These are phyloP conservation scores for Porogramme epimiltina DNA, from an alignment of 1,284 basidiomycete genomes.

Conservation along the genomic window DNA sequence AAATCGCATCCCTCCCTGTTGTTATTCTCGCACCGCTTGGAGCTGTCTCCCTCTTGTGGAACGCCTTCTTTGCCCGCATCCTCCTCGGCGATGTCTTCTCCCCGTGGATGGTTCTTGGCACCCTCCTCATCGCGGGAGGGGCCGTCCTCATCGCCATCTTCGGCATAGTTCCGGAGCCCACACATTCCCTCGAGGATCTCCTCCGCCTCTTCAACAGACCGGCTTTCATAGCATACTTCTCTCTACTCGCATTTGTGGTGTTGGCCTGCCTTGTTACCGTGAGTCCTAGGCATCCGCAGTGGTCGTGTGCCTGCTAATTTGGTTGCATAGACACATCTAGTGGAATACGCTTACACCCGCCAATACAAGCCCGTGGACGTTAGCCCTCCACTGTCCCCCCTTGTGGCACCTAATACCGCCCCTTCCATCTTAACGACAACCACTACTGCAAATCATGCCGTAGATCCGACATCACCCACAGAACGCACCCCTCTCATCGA, in stretches of 20 bases:
- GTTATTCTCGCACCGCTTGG: conserved; percentile 93
- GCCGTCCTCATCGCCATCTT: conserved; percentile 91
- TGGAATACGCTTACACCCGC: conserved; percentile 49
- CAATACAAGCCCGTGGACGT: conserved; percentile 33
- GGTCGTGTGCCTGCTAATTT: conserved; percentile 8
- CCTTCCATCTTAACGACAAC: conserved; percentile 32
- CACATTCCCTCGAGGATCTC: conserved; percentile 88
- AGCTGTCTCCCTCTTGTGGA: conserved; percentile 92
- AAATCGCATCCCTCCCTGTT: conserved; percentile 92
- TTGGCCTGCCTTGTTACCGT: conserved; percentile 66
- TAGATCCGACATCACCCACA: conserved; percentile 38
- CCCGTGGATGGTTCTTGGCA: conserved; percentile 83
- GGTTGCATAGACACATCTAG: conserved; percentile 53
- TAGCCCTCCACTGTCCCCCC: conserved; percentile 36
- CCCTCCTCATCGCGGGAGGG: conserved; percentile 85
- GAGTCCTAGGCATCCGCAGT: conserved; percentile 31
- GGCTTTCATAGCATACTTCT: conserved; percentile 83
- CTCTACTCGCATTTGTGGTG: conserved; percentile 67
- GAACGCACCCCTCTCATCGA: conserved; percentile 66
- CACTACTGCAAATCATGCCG: conserved; percentile 33
- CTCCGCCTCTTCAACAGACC: conserved; percentile 78
- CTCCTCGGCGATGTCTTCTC: conserved; percentile 89
- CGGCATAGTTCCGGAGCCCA: conserved; percentile 90
- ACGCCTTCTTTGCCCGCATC: conserved; percentile 88
- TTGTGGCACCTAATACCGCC: conserved; percentile 30